Conservation (phyloP, 306 rosid species). For the Quillaja saponaria region DNA sequence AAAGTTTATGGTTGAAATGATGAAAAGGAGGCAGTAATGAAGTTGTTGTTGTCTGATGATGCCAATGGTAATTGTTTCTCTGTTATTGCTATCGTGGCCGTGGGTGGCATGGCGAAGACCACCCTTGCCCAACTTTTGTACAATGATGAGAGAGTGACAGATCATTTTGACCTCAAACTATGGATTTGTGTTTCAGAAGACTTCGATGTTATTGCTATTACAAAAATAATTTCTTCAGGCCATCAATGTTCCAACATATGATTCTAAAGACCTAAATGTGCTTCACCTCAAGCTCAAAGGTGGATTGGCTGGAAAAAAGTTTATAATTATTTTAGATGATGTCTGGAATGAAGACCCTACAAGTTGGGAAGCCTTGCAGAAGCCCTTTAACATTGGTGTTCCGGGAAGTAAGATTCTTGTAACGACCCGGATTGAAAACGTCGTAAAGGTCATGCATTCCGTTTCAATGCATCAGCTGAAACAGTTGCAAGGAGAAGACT, state of each 20-base stretch:
- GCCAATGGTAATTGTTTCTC: neutral
- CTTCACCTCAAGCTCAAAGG: slow-evolving; percentile 15
- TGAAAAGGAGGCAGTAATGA: neutral
- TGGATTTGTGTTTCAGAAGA: neutral
- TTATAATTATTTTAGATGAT: slow-evolving; percentile 35
- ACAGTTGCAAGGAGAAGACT: slow-evolving; percentile 23
- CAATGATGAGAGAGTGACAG: neutral
- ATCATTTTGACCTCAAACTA: neutral
- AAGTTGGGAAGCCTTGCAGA: slow-evolving; percentile 23
- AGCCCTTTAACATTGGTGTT: slow-evolving; percentile 9
- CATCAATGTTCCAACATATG: neutral
- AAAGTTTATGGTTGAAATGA: too few relatives aligned
- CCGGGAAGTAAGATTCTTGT: slow-evolving; percentile 22
- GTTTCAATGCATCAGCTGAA: slow-evolving; percentile 12
- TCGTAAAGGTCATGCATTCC: slow-evolving; percentile 27
- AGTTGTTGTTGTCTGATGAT: neutral
- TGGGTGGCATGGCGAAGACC: neutral
- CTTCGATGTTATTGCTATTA: neutral
- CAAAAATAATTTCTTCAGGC: neutral
- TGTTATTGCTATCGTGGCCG: neutral
- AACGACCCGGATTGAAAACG: slow-evolving; percentile 28
- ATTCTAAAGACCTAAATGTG: neutral
- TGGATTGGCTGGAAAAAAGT: slow-evolving; percentile 8
- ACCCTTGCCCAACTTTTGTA: neutral
- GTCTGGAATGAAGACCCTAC: slow-evolving; percentile 27